Percentiles rank a stretch among this genome's conserved stretches.
phyloP scores from a whole-genome alignment of 2,329 filamentous ascomycete species.

The Endothia cerciana region DNA sequence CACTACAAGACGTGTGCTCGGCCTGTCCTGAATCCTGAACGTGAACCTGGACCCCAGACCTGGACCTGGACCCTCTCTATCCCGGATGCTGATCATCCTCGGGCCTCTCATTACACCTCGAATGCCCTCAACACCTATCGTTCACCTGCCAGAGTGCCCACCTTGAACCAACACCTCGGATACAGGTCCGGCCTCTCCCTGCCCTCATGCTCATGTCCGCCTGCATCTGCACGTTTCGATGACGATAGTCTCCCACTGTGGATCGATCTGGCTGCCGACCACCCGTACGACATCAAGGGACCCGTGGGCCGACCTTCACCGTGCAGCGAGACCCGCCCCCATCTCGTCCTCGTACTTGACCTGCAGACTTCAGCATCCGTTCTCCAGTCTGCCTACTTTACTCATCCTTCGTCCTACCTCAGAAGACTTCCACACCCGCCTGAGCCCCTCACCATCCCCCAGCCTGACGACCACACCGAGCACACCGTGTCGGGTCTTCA shows the following conservation, averaged over 20 bases:
- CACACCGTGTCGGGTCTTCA: neutral
- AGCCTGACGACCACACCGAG: slow-evolving; percentile 3
- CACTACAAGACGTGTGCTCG: slow-evolving; percentile 15
- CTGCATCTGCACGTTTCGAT: slow-evolving; percentile 2
- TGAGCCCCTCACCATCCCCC: neutral
- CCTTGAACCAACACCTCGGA: slow-evolving; percentile 7
- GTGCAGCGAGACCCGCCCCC: neutral
- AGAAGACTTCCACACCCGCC: slow-evolving; percentile 8
- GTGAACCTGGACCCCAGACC: too few relatives aligned
- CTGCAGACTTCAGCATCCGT: slow-evolving; percentile 6
- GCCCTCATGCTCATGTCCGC: slow-evolving; percentile 4
- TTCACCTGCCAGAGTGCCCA: slow-evolving; percentile 7
- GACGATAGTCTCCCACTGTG: slow-evolving; percentile 10
- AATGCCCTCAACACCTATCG: slow-evolving; percentile 14
- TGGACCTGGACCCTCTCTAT: slow-evolving; percentile 6
- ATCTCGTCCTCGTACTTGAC: slow-evolving; percentile 7
- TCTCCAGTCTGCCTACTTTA: neutral
- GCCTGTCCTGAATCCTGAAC: slow-evolving; percentile 2
- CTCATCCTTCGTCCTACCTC: neutral
- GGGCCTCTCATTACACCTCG: slow-evolving; percentile 12
- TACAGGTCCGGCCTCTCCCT: neutral
- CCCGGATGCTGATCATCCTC: slow-evolving; percentile 4
- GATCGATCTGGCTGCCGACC: slow-evolving; percentile 10
- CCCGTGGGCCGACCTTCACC: slow-evolving; percentile 7
- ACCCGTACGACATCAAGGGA: slow-evolving; percentile 12